A percentile compares a stretch with the other conserved stretches of the same genome.
Evolutionary conservation across 1,284 basidiomycete genomes (phyloP).

Genomic region (Heimioporus retisporus): DNA sequence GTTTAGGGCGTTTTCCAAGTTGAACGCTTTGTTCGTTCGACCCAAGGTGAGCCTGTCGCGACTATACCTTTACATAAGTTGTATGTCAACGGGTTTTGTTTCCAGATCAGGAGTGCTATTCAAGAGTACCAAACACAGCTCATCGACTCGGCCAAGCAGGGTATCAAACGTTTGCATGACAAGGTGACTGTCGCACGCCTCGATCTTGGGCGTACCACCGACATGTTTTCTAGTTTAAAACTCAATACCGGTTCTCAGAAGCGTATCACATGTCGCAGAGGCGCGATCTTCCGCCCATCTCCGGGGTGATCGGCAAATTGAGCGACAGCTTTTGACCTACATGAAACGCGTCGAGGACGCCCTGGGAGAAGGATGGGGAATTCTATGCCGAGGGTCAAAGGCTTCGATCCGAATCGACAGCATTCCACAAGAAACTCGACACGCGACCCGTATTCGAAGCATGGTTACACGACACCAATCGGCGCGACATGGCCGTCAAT

Average conservation of each 20-base stretch:
- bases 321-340: constrained; percentile 95
- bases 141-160: constrained; percentile 98
- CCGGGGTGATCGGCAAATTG: constrained; percentile 98
- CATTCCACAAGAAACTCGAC: constrained; percentile 97
- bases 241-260: constrained; percentile 95
- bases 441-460: constrained; percentile 95
- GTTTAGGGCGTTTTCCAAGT: constrained; percentile 99
- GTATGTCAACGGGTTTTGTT: neutral
- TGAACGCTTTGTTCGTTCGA: constrained; percentile 97
- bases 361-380: constrained; percentile 98
- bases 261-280: constrained; percentile 99
- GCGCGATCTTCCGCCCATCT: constrained; percentile 97
- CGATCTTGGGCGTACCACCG: constrained; percentile 14
- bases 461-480: constrained; percentile 96
- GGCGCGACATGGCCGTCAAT: constrained; percentile 91
- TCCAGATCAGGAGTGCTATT: constrained; percentile 93
- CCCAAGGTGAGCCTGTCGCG: constrained; percentile 82
- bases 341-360: constrained; percentile 99
- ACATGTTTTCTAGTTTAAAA: constrained; percentile 75
- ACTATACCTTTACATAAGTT: neutral
- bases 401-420: constrained; percentile 90
- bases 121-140: constrained; percentile 99
- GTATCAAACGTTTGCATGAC: constrained; percentile 95
- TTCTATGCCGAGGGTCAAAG: constrained; percentile 99
- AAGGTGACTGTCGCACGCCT: constrained; percentile 63